These are phyloP conservation scores for Hyparrhenia diplandra DNA, from an alignment of 176 grass and related monocot genomes.

Conservation along the genomic window DNA sequence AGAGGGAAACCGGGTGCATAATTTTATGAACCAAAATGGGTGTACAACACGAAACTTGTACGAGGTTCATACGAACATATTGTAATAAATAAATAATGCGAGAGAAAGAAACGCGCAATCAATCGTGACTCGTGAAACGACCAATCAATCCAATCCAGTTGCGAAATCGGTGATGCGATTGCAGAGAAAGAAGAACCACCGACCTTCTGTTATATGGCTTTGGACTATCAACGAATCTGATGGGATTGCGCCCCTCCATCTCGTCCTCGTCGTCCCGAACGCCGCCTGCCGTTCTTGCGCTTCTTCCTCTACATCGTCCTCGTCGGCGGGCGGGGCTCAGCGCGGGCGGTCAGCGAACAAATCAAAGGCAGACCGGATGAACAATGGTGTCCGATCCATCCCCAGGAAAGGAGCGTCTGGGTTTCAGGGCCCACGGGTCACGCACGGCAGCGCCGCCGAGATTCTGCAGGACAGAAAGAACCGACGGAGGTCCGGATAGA, in stretches of 20 bases:
- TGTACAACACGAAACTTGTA: not conserved
- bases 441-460: not conserved
- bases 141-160: too few species aligned
- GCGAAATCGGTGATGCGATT: not conserved
- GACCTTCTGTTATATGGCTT: conserved; percentile 25
- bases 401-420: not conserved
- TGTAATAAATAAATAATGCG: too few species aligned
- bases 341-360: not conserved
- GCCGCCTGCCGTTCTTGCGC: not conserved
- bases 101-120: not conserved
- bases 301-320: conserved; percentile 11
- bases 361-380: not conserved
- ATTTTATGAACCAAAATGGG: not conserved
- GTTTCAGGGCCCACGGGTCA: not conserved
- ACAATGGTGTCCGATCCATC: not conserved
- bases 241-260: conserved; percentile 31
- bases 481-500: not conserved
- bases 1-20: not conserved
- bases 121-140: too few species aligned
- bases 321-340: too few species aligned
- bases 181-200: not conserved
- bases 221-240: conserved; percentile 13
- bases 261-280: not conserved
- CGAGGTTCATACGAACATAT: too few species aligned
- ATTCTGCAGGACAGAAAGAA: not conserved